Base-by-base conservation (phyloP, 176 grass and related monocot species). In the Themeda triandra region DNA sequence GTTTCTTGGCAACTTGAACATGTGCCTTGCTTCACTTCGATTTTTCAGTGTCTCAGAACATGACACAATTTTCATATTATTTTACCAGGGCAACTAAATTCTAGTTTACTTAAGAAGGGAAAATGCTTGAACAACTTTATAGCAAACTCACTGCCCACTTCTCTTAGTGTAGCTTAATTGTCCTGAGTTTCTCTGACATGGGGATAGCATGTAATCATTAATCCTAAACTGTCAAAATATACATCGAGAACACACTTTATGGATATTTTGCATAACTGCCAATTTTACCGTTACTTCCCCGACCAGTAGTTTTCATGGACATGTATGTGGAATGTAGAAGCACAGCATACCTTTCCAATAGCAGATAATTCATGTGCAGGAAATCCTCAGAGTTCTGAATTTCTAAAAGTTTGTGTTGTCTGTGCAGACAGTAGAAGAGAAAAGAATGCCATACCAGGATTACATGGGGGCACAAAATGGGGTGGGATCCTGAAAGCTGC, bases 361-460 rank as follows among this genome's bases (percentile, higher is more conserved):
- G 1, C 11, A 60, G 76, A 88, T 62, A 40, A 25, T 70, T 66
- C 6, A 13, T 59, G 45, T 53, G 32, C 44, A 73, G 24, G 54
- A 60, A 65, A 32, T 44, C 27, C 35, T 44, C 25, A 21, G 14
- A 62, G 40, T 63, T 82, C 73, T 77, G 64, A 63, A 69, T 82
- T 45, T 71, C n/a, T n/a, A n/a, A 49, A 28, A 77, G 86, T 71
- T 78, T 72, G 73, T 69, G 49, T 46, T 87, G 39, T 83, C 51
- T 71, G 37, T 77, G 80, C 24, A 62, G 6, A 78, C 54, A 71
- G 12, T 4, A 63, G 18, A 27, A 24, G 23, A 19, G 23, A 59
- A 23, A 59, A 59, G 56, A 59, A 4, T 83, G 66, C 48, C 80
- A 71, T 56, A 77, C 51, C 27, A 79, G 64, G 27, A 83, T 72